A percentile compares a stretch with the other conserved stretches of the same genome.
phyloP scores from a whole-genome alignment of 2,329 filamentous ascomycete genomes.

The Fusarium newnesense region DNA sequence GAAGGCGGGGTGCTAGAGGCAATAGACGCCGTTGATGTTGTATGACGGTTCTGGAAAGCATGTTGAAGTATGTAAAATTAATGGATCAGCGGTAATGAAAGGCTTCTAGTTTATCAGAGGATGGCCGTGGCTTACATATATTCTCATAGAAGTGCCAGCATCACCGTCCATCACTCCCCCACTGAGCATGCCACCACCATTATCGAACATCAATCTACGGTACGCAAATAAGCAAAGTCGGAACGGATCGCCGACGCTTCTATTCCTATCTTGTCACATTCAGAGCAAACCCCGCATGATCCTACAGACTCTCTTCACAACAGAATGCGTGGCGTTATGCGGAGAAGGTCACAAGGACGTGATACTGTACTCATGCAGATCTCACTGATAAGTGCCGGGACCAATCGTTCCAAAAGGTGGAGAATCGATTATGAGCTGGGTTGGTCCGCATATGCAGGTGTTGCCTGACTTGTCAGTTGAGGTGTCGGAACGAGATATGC shows the following conservation, averaged over 20 bases:
- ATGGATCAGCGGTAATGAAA: neutral
- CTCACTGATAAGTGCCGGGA: neutral
- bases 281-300: neutral
- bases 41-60: neutral
- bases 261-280: slow-evolving; percentile 10
- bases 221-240: neutral
- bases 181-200: neutral
- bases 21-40: neutral
- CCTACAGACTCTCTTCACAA: too few relatives aligned
- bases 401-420: slow-evolving; percentile 1
- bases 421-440: slow-evolving; percentile 1
- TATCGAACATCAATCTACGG: neutral
- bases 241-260: slow-evolving; percentile 3
- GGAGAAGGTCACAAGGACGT: slow-evolving; percentile 22
- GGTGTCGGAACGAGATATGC: neutral
- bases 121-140: neutral
- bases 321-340: slow-evolving; percentile 16
- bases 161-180: neutral
- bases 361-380: slow-evolving; percentile 24
- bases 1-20: neutral
- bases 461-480: neutral
- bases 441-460: neutral
- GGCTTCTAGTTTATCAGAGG: rapidly evolving
- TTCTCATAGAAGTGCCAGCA: neutral
- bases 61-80: neutral